Evolutionary conservation across 1,284 basidiomycete genomes (phyloP), one percentile per base, ranked within the genome.

Genomic region (Pseudozyma sp.): DNA sequence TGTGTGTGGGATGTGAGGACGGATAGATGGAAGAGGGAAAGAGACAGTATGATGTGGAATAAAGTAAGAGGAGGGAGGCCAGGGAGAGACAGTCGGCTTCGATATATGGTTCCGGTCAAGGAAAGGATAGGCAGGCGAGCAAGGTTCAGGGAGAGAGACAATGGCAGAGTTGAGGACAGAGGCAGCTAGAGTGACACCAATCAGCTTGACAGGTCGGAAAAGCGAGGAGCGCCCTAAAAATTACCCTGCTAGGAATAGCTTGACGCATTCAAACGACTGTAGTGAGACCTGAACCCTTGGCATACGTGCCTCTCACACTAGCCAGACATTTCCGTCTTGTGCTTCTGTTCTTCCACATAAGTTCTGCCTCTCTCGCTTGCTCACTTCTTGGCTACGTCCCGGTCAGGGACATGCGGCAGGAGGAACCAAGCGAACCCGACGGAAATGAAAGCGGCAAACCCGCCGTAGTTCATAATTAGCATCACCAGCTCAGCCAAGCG

Each of bases 221-320:
- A 16, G 39, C 50, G 59, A 59, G 40, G 19, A 48, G 59, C 36
- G 57, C 57, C 67, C 67, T 70, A 64, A 60, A 70, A 52, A 35
- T 60, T 34, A 56, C 44, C 25, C 21, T 44, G 38, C 31, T 49
- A 59, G 51, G 51, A 42, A 51, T 36, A n/a, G 51, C 52, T 59
- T 21, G 40, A 31, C 56, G 40, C 47, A 53, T 35, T 52, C 40
- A 34, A 31, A n/a, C 36, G 12, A 48, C 50, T 48, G 47, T 21
- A 40, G 11, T 47, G 57, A 52, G 50, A 52, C 49, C 49, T 12
- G 47, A 59, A 42, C 39, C 40, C 55, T 49, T 49, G 16, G 25
- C 49, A 14, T 10, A 31, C 12, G 35, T 18, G 49, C 49, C 35
- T 51, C 18, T 51, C 49, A 51, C 5, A 35, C 16, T 10, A n/a